Base-by-base conservation (phyloP, 2,329 filamentous ascomycete species). In the Diaporthe vexans region DNA sequence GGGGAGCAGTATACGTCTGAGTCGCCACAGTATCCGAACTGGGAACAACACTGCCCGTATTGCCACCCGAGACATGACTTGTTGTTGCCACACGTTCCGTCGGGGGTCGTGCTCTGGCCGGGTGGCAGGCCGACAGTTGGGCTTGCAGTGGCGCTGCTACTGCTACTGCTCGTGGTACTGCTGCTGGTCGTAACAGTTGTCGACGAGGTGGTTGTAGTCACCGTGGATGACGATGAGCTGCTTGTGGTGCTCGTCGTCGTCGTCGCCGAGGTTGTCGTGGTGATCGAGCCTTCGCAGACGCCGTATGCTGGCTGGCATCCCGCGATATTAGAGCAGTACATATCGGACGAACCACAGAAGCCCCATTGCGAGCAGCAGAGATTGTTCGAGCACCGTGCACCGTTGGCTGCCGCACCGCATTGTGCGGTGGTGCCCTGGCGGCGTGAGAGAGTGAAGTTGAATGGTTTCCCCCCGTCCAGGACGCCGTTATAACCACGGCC, bases 31-130 rank as follows among this genome's bases (percentile, higher is more conserved):
- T 52, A 74, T 29, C 68, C 68, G 2, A 24, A 74, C 8, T 71
- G 73, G 4, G 73, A 74, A 10, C 73, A 74, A 51, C 73, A 74
- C 29, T 73, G 72, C n/a, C 72, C 72, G n/a, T 17, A 43, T 4
- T 35, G 10, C 72, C 65, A 74, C 2, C 67, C 72, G 26, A 74
- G 35, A 37, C 72, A 74, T 2, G 72, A 71, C 21, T 71, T 71
- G 15, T 54, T 54, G 19, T 56, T 71, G n/a, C 72, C 72, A 37
- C 72, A 74, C 17, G 65, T 56, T 6, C 72, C 72, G 37, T 74
- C 72, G 4, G 67, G 46, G 13, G 65, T 74, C 17, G 54, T n/a
- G 13, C 17, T 74, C 67, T 71, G 67, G 6, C 67, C 72, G 0
- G 72, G 67, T 29, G 72, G 72, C 6, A 74, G 24, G 40, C 48